A percentile compares a stretch with the other conserved stretches of the same genome.
Evolutionary conservation across 129 eudicot genomes (phyloP).

Genomic region (Erigeron canadensis): DNA sequence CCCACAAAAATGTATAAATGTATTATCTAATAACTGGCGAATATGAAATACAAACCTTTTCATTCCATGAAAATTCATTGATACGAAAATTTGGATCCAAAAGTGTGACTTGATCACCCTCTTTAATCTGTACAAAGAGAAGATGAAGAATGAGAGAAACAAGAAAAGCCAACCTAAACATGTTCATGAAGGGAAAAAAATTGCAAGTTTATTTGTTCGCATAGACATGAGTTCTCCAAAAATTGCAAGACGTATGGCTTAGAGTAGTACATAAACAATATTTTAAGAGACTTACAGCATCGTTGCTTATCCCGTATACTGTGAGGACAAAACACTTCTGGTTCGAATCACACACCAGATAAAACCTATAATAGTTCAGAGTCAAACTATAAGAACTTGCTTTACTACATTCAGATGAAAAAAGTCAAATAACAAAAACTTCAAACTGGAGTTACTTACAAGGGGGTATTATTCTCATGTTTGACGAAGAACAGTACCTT

Average conservation of each 20-base stretch:
- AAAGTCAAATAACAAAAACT: neutral
- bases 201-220: neutral
- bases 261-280: conserved; percentile 6
- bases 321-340: conserved; percentile 71
- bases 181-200: neutral
- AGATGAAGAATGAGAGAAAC: neutral
- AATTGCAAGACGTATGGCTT: conserved; percentile 14
- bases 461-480: conserved; percentile 70
- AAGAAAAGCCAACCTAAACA: neutral
- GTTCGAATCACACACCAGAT: conserved; percentile 73
- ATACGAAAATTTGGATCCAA: conserved; percentile 68
- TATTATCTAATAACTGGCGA: neutral
- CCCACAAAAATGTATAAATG: neutral
- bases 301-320: conserved; percentile 63
- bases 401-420: neutral
- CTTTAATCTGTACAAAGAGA: conserved; percentile 55
- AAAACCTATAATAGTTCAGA: conserved; percentile 61
- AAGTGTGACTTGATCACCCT: conserved; percentile 76
- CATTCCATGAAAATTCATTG: conserved; percentile 78
- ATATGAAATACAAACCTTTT: conserved; percentile 49
- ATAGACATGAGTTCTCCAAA: neutral
- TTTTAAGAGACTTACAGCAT: conserved; percentile 40
- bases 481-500: conserved; percentile 65
- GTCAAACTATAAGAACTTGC: neutral
- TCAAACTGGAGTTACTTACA: conserved; percentile 50